Conservation (phyloP, 257 asterid species). For the Buddleja alternifolia region DNA sequence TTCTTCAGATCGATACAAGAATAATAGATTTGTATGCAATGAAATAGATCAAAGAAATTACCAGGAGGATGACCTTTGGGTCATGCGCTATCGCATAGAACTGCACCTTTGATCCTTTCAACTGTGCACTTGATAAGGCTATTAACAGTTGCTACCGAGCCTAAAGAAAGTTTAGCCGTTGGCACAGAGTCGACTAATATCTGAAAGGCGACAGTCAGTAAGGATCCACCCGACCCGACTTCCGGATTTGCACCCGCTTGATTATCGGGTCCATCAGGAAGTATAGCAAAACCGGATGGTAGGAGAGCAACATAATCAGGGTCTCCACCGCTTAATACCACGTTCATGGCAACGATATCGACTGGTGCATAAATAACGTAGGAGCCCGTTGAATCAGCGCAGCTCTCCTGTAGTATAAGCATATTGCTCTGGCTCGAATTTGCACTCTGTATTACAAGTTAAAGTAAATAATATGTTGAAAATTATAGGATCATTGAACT, state of each 20-base stretch:
- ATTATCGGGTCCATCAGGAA: slow-evolving; percentile 48
- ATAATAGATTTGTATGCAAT: not conserved
- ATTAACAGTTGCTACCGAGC: slow-evolving; percentile 59
- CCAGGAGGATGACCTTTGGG: slow-evolving; percentile 2
- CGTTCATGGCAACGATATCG: slow-evolving; percentile 51
- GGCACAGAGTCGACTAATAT: slow-evolving; percentile 62
- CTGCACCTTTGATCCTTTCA: slow-evolving; percentile 55
- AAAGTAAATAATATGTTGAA: not conserved
- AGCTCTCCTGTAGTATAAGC: slow-evolving; percentile 58
- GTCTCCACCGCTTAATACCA: slow-evolving; percentile 54
- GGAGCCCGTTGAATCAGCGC: slow-evolving; percentile 46
- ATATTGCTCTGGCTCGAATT: slow-evolving; percentile 61
- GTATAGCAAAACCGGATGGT: slow-evolving; percentile 66
- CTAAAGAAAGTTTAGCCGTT: slow-evolving; percentile 56
- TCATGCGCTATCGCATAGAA: slow-evolving; percentile 37
- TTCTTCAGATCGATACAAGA: not conserved
- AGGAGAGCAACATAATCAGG: slow-evolving; percentile 58
- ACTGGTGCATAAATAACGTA: slow-evolving; percentile 60
- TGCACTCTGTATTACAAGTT: slow-evolving; percentile 38
- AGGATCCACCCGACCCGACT: slow-evolving; percentile 43
- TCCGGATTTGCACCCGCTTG: slow-evolving; percentile 26
- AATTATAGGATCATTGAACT: no score
- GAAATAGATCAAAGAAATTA: not conserved
- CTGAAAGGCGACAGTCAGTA: slow-evolving; percentile 61
- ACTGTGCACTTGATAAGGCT: slow-evolving; percentile 59